These are phyloP conservation scores for Penstemon eatonii DNA, from an alignment of 257 asterid genomes.

Conservation along the genomic window DNA sequence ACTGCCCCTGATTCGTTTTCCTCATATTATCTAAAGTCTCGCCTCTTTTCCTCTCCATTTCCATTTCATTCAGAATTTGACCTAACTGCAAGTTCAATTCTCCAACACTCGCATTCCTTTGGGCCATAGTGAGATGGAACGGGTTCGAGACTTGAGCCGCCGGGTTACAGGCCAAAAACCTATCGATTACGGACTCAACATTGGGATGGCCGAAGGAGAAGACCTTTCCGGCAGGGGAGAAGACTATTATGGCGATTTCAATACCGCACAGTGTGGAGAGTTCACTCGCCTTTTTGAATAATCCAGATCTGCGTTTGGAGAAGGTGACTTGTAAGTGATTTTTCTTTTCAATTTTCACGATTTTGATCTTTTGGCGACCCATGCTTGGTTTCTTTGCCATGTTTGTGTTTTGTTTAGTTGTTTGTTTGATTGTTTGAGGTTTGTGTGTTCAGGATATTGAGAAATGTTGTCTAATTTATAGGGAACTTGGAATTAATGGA, in stretches of 20 bases:
- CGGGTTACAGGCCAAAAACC: constrained; percentile 38
- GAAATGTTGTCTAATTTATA: constrained; percentile 33
- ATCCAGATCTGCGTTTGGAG: constrained; percentile 67
- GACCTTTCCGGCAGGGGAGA: constrained; percentile 77
- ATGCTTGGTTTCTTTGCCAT: constrained; percentile 67
- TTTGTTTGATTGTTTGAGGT: background rate
- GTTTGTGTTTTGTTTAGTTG: background rate
- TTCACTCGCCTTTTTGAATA: constrained; percentile 77
- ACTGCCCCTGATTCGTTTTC: constrained; percentile 38
- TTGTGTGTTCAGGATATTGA: background rate
- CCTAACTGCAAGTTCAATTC: constrained; percentile 62
- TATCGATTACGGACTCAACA: constrained; percentile 54
- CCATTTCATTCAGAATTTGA: constrained; percentile 49
- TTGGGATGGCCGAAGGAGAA: constrained; percentile 78
- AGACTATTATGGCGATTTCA: constrained; percentile 63
- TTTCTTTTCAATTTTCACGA: constrained; percentile 65
- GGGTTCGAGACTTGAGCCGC: constrained; percentile 25
- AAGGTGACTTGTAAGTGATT: constrained; percentile 74
- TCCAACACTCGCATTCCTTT: constrained; percentile 44
- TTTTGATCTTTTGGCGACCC: constrained; percentile 78
- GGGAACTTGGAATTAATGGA: constrained; percentile 16
- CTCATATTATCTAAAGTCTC: constrained; percentile 55
- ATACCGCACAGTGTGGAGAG: constrained; percentile 69
- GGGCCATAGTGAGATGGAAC: constrained; percentile 48
- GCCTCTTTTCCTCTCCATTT: constrained; percentile 55